Percentiles rank a stretch among this genome's conserved stretches.
These are phyloP conservation scores for Rhododendron griersonianum DNA, from an alignment of 148 eudicot genomes.

Conservation along the genomic window DNA sequence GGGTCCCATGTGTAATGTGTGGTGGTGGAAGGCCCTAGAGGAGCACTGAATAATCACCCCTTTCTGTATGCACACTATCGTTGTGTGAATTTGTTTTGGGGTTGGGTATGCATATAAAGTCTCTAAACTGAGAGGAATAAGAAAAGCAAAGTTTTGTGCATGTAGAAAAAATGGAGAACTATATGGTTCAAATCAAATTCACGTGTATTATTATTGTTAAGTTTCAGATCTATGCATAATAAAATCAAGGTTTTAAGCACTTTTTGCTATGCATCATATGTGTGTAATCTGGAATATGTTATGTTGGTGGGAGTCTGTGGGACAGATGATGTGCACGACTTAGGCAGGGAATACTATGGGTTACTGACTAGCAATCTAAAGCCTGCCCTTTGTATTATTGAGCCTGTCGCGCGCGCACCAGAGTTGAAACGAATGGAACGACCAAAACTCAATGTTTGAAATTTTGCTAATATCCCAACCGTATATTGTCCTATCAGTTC, in stretches of 20 bases:
- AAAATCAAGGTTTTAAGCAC: neutral
- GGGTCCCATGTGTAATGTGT: neutral
- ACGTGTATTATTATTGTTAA: neutral
- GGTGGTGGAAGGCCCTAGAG: neutral
- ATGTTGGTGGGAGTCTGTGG: neutral
- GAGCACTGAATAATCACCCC: neutral
- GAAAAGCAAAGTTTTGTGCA: neutral
- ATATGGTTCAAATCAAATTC: neutral
- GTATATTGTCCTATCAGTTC: neutral
- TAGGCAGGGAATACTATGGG: neutral
- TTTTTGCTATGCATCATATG: neutral
- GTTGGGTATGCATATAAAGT: neutral
- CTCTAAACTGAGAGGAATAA: neutral
- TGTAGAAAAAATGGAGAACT: neutral
- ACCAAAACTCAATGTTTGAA: neutral
- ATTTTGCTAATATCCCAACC: neutral
- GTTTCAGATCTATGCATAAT: neutral
- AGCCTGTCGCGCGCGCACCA: neutral
- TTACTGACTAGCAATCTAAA: neutral
- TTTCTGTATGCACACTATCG: neutral
- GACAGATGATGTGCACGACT: neutral
- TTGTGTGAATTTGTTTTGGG: neutral
- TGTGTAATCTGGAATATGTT: neutral
- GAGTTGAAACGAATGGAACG: neutral
- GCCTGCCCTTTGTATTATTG: neutral